Conservation (phyloP, 2,329 filamentous ascomycete species). For the Hypoxylon sp. region DNA sequence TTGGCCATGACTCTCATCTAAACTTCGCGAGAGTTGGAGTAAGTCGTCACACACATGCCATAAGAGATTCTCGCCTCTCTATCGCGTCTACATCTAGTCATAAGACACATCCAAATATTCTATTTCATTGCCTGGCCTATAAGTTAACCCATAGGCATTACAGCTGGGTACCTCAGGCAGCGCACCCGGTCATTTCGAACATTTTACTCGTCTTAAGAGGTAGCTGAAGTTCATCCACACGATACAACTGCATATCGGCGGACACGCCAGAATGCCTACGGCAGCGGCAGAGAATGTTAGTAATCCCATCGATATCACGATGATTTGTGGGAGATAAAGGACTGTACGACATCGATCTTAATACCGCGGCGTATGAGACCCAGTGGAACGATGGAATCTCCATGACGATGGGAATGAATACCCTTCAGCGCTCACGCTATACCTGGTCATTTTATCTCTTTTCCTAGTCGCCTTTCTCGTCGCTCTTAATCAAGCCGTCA, state of each 20-base stretch:
- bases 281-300: constrained; percentile 15
- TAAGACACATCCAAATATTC: too few relatives aligned
- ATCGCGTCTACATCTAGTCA: too few relatives aligned
- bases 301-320: constrained; percentile 25
- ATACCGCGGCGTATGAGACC: neutral
- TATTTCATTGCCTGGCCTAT: too few relatives aligned
- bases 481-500: constrained; percentile 45
- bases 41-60: neutral
- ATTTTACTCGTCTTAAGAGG: neutral
- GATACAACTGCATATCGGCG: neutral
- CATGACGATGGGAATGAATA: constrained; percentile 32
- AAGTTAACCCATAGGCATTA: too few relatives aligned
- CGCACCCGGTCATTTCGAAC: neutral
- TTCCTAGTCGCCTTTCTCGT: constrained; percentile 44
- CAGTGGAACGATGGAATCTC: neutral
- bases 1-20: neutral
- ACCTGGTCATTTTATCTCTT: constrained; percentile 40
- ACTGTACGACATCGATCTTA: constrained; percentile 29
- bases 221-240: too few relatives aligned
- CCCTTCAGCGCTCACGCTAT: constrained; percentile 40
- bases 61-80: too few relatives aligned
- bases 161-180: too few relatives aligned
- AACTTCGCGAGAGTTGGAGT: neutral
- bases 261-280: constrained; percentile 15
- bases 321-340: constrained; percentile 31